Evolutionary conservation across 148 eudicot species (phyloP).

Genomic region (Polygonum maritimum): DNA sequence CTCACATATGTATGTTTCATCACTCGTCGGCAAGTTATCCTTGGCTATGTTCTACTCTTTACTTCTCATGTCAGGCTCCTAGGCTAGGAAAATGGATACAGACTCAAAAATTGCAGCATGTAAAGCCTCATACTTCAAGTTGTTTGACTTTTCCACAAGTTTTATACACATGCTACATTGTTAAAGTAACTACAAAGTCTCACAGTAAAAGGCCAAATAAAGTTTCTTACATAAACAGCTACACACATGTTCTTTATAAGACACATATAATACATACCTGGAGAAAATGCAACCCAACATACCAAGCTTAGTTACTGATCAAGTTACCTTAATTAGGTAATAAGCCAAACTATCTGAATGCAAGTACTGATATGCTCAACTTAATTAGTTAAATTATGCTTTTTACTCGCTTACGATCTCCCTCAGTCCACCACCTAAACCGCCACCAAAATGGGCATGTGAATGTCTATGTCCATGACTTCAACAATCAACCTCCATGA

Average conservation of each 20-base stretch:
- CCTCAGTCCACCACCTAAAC: slow-evolving; percentile 43
- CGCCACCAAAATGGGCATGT: slow-evolving; percentile 20
- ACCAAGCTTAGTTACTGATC: neutral
- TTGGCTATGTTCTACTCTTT: slow-evolving; percentile 45
- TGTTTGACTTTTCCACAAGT: neutral
- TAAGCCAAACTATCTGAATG: neutral
- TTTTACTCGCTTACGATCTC: slow-evolving; percentile 59
- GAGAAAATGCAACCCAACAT: neutral
- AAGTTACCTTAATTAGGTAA: neutral
- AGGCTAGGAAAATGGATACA: neutral
- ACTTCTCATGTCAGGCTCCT: slow-evolving; percentile 30
- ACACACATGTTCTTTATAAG: neutral
- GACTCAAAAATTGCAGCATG: neutral
- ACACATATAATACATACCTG: neutral
- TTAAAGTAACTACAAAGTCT: neutral
- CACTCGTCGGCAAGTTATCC: slow-evolving; percentile 27
- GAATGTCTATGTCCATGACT: neutral
- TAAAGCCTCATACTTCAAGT: neutral
- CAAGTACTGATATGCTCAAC: neutral
- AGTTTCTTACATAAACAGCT: neutral
- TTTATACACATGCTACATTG: neutral
- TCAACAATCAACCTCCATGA: slow-evolving; percentile 43
- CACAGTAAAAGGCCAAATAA: neutral
- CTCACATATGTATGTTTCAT: neutral
- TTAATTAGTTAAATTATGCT: neutral